Evolutionary conservation across 306 rosid species (phyloP).

Genomic region (Astragalus membranaceus): DNA sequence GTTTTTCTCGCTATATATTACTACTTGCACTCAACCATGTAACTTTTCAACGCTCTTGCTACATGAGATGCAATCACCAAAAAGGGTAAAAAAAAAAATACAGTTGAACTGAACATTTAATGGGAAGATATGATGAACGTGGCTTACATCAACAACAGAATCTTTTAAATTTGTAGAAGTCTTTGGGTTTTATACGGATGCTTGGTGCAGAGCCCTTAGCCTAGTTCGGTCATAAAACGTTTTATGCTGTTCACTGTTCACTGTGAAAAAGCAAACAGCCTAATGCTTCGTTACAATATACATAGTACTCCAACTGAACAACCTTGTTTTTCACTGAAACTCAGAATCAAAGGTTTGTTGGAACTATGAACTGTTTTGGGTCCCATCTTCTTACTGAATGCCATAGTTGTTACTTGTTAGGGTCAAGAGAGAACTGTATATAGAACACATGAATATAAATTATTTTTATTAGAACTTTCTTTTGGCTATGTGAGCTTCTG

Average conservation of each 20-base stretch:
- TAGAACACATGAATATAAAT: too few species aligned
- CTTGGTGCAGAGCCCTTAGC: slow-evolving; percentile 4
- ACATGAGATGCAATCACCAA: slow-evolving; percentile 9
- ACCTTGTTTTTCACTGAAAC: slow-evolving; percentile 36
- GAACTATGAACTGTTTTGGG: slow-evolving; percentile 30
- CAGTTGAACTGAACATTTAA: slow-evolving; percentile 13
- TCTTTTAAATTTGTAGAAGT: not conserved
- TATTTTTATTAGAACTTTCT: too few species aligned
- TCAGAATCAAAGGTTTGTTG: slow-evolving; percentile 20
- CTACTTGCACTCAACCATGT: not conserved
- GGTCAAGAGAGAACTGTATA: too few species aligned
- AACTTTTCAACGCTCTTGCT: not conserved
- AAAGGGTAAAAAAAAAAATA: slow-evolving; percentile 11
- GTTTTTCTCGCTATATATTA: not conserved
- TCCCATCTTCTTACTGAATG: slow-evolving; percentile 14
- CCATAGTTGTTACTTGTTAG: not conserved
- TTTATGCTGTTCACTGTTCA: not conserved
- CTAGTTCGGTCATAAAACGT: not conserved
- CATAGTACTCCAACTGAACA: slow-evolving; percentile 10
- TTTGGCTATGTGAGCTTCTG: too few species aligned
- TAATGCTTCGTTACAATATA: slow-evolving; percentile 3
- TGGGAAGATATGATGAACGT: slow-evolving; percentile 16
- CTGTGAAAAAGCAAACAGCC: not conserved
- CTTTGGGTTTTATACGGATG: not conserved
- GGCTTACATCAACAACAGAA: slow-evolving; percentile 9